These are phyloP conservation scores for Penicillium bialowiezense DNA, from an alignment of 495 filamentous ascomycete species.

Conservation along the genomic window DNA sequence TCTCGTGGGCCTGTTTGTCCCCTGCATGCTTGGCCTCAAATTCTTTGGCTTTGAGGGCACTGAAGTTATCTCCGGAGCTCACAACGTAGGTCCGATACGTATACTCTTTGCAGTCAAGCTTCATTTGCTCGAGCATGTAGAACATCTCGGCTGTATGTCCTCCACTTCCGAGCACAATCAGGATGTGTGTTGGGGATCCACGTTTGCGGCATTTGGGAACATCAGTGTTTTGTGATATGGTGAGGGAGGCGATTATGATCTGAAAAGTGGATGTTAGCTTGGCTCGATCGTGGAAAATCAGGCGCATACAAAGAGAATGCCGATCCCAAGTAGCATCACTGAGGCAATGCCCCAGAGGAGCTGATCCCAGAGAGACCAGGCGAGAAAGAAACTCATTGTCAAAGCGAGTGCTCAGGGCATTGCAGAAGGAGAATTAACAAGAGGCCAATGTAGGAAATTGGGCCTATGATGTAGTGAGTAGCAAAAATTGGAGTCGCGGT, in stretches of 20 bases:
- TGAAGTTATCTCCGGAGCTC: slow-evolving; percentile 72
- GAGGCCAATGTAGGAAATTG: neutral
- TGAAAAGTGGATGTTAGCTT: slow-evolving; percentile 13
- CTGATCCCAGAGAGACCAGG: neutral
- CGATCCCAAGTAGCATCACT: slow-evolving; percentile 7
- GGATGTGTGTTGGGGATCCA: slow-evolving; percentile 57
- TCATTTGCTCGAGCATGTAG: slow-evolving; percentile 59
- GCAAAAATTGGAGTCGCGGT: slow-evolving; percentile 9
- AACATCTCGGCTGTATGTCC: slow-evolving; percentile 96
- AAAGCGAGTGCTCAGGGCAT: neutral
- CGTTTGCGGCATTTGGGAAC: slow-evolving; percentile 31
- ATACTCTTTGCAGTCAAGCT: slow-evolving; percentile 46
- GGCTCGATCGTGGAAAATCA: neutral
- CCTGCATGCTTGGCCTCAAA: slow-evolving; percentile 52
- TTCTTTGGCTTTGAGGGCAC: slow-evolving; percentile 58
- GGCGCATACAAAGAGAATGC: slow-evolving; percentile 20
- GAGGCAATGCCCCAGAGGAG: neutral
- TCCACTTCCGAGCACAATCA: slow-evolving; percentile 85
- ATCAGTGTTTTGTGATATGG: slow-evolving; percentile 31
- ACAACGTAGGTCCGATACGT: slow-evolving; percentile 79
- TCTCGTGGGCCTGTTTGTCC: neutral
- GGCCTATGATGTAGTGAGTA: neutral
- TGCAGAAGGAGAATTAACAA: neutral
- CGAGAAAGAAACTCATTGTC: neutral
- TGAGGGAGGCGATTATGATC: slow-evolving; percentile 25